Evolutionary conservation across 2,329 filamentous ascomycete genomes (phyloP).

Genomic region (Colletotrichum melonis): DNA sequence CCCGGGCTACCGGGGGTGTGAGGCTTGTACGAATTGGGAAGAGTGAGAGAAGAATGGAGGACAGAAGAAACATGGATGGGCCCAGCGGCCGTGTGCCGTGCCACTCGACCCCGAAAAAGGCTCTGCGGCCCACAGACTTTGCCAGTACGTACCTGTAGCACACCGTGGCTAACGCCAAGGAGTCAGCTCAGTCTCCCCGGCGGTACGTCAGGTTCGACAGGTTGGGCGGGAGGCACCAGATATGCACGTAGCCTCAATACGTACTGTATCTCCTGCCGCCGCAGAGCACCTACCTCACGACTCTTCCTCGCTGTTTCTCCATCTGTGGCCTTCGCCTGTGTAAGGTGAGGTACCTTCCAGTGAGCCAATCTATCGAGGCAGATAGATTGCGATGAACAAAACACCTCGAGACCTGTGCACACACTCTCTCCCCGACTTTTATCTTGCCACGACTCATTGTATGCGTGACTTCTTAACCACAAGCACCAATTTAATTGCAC

Average conservation of each 20-base stretch:
- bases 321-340: no score
- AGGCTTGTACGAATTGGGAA: constrained; percentile 30
- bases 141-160: constrained; percentile 3
- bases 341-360: neutral
- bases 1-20: constrained; percentile 29
- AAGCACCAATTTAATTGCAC: neutral
- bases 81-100: constrained; percentile 30
- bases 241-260: constrained; percentile 13
- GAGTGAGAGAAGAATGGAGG: constrained; percentile 24
- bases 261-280: neutral
- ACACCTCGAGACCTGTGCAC: neutral
- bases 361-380: neutral
- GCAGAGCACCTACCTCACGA: neutral
- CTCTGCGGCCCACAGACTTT: constrained; percentile 31
- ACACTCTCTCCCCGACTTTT: neutral
- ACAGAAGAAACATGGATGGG: constrained; percentile 24
- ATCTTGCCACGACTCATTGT: neutral
- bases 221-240: constrained; percentile 1
- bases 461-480: neutral
- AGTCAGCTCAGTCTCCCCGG: constrained; percentile 32
- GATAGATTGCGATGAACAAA: neutral
- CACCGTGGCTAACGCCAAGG: constrained; percentile 32
- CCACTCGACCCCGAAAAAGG: constrained; percentile 34
- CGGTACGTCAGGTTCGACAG: constrained; percentile 28
- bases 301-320: neutral